A percentile compares a stretch with the other conserved stretches of the same genome.
Conservation (phyloP, 129 eudicot species). For the Cynara cardunculus region DNA sequence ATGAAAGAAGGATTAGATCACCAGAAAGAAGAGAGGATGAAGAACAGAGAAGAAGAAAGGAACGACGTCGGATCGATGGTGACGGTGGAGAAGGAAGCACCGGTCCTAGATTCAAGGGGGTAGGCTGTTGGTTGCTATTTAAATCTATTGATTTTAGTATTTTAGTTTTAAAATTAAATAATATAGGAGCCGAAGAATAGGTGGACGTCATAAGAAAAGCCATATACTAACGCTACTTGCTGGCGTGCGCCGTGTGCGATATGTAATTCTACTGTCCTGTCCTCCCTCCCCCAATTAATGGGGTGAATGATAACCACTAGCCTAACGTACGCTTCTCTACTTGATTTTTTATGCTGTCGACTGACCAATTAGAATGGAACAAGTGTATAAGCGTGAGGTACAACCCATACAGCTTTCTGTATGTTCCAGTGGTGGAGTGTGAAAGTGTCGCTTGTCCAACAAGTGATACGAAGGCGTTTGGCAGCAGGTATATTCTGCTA, state of each 20-base stretch:
- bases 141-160: background rate
- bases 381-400: background rate
- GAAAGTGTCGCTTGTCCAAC: background rate
- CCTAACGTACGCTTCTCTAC: background rate
- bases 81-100: slow-evolving; percentile 9
- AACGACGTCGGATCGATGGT: slow-evolving; percentile 29
- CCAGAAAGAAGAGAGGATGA: slow-evolving; percentile 22
- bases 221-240: slow-evolving; percentile 8
- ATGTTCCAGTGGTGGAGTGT: background rate
- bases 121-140: slow-evolving; percentile 13
- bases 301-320: background rate
- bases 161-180: background rate
- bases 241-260: slow-evolving; percentile 22
- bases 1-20: background rate
- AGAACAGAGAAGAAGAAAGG: slow-evolving; percentile 20
- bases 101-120: slow-evolving; percentile 11
- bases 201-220: slow-evolving; percentile 10
- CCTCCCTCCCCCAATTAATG: background rate
- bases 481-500: background rate
- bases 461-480: background rate
- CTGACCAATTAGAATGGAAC: background rate
- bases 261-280: no score
- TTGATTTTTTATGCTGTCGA: slow-evolving; percentile 11
- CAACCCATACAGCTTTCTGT: background rate
- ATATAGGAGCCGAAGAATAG: background rate